Evolutionary conservation across 768 basidiomycete genomes (phyloP).

Genomic region (Rhodotorula toruloides): DNA sequence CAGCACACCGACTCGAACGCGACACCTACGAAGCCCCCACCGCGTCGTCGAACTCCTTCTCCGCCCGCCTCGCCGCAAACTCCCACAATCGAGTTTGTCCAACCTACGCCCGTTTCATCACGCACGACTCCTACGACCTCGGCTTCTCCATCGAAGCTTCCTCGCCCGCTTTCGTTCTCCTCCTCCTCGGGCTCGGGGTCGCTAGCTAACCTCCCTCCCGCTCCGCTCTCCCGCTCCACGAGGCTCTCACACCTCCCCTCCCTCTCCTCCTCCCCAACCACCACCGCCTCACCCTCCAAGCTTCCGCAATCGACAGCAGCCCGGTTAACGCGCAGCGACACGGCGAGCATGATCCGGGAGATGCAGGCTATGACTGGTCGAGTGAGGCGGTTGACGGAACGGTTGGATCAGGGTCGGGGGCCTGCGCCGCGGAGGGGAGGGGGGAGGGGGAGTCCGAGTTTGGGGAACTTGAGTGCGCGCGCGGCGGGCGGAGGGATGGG

Average conservation of each 20-base stretch:
- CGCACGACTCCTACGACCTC: neutral
- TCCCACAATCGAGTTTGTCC: slow-evolving; percentile 13
- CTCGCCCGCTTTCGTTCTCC: neutral
- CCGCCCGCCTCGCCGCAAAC: neutral
- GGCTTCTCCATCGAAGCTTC: neutral
- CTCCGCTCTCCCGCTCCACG: slow-evolving; percentile 24
- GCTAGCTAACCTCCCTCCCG: neutral
- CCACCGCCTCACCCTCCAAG: slow-evolving; percentile 6
- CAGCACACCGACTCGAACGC: neutral
- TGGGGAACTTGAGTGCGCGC: neutral
- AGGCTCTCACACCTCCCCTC: slow-evolving; percentile 17
- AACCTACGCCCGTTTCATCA: slow-evolving; percentile 4
- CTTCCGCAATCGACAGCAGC: neutral
- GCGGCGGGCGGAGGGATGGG: neutral
- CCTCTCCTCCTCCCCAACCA: slow-evolving; percentile 10
- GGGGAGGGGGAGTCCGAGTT: neutral
- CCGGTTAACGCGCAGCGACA: slow-evolving; percentile 8
- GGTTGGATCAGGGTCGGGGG: slow-evolving; percentile 20
- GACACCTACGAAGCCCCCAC: neutral
- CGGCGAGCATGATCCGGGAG: slow-evolving; percentile 22
- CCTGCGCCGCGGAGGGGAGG: neutral
- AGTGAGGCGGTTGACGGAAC: slow-evolving; percentile 16
- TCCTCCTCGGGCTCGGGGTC: neutral
- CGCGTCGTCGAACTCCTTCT: neutral
- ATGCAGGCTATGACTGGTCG: slow-evolving; percentile 34